phyloP scores from a whole-genome alignment of 139 green algal genomes.

The Micractinium conductrix region DNA sequence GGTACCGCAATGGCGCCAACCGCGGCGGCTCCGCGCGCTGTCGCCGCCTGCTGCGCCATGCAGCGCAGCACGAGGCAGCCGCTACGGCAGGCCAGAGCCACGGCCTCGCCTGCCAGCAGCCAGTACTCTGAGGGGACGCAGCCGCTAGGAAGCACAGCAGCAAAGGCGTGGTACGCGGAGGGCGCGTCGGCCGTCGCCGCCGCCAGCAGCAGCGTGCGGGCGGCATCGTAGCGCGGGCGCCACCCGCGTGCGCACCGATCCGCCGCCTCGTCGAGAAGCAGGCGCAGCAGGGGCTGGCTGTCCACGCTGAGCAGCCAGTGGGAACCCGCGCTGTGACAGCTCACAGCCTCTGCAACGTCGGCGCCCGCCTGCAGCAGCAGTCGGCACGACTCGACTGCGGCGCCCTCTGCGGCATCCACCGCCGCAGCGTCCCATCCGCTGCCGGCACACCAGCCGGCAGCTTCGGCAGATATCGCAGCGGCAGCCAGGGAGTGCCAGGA shows the following conservation, averaged over 20 bases:
- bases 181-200: neutral
- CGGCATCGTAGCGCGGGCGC: neutral
- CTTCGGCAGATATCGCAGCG: neutral
- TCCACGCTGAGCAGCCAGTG: constrained; percentile 4
- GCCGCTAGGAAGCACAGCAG: neutral
- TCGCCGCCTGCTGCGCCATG: constrained; percentile 1
- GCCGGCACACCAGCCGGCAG: neutral
- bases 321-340: neutral
- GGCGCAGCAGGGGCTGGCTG: neutral
- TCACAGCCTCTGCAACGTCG: neutral
- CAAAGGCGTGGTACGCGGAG: neutral
- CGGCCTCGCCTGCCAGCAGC: neutral
- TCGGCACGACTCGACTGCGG: neutral
- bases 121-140: neutral
- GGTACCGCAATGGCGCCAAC: neutral
- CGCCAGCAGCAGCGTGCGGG: neutral
- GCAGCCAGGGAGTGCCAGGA: constrained; percentile 14
- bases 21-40: neutral
- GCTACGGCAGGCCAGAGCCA: neutral
- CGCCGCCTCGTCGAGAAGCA: neutral
- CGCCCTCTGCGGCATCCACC: neutral
- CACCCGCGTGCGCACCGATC: neutral
- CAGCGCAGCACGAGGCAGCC: neutral
- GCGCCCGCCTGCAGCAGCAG: constrained; percentile 2
- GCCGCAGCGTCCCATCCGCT: neutral